Conservation (phyloP, 2,329 filamentous ascomycete species). For the Penicillium sp. region DNA sequence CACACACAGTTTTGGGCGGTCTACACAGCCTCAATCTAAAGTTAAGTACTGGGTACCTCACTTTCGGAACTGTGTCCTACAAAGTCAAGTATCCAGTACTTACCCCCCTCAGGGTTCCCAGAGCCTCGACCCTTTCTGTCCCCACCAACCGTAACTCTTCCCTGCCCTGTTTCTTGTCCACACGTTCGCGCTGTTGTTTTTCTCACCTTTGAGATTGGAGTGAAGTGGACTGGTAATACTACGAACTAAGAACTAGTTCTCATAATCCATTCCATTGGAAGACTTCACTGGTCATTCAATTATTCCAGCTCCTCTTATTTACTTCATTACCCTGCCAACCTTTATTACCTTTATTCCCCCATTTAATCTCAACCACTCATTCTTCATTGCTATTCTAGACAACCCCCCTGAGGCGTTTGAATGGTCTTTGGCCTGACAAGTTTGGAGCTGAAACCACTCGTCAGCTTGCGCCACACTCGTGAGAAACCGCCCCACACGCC, state of each 20-base stretch:
- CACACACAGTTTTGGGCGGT: slow-evolving; percentile 21
- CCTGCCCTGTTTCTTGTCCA: slow-evolving; percentile 10
- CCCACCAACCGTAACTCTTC: slow-evolving; percentile 6
- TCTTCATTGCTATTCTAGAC: slow-evolving; percentile 31
- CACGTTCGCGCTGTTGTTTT: background rate
- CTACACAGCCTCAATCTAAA: slow-evolving; percentile 27
- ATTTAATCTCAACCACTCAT: slow-evolving; percentile 19
- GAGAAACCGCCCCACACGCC: slow-evolving; percentile 35
- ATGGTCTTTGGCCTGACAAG: slow-evolving; percentile 22
- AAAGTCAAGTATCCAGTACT: slow-evolving; percentile 13
- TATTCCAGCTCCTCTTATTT: slow-evolving; percentile 8
- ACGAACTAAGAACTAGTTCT: background rate
- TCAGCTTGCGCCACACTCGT: slow-evolving; percentile 48
- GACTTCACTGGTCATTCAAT: background rate
- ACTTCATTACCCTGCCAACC: slow-evolving; percentile 15
- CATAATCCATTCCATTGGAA: background rate
- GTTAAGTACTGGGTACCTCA: slow-evolving; percentile 14
- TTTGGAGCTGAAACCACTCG: slow-evolving; percentile 37
- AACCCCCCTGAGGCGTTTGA: slow-evolving; percentile 11
- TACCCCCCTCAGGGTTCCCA: slow-evolving; percentile 16
- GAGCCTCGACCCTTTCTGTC: slow-evolving; percentile 25
- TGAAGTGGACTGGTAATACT: too few species aligned
- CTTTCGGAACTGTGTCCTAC: accelerated
- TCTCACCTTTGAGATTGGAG: background rate
- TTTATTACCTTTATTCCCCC: too few species aligned